Conservation (phyloP, 2,329 filamentous ascomycete genomes). For the Cercospora berteroae region DNA sequence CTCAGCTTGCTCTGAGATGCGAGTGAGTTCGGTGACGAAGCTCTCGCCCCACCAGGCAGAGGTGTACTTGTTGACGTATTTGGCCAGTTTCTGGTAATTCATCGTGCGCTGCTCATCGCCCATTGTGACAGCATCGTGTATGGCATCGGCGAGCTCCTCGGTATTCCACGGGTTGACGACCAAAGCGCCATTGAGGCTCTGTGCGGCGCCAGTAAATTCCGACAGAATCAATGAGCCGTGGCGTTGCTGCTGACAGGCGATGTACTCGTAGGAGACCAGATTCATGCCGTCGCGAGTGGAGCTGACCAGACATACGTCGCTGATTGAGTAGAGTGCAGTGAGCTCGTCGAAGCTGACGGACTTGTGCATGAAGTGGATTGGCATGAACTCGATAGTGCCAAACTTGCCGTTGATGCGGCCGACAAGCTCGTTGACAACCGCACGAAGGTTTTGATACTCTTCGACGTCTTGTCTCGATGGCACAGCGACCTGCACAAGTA, state of each 20-base stretch:
- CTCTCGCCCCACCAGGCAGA: slow-evolving; percentile 94
- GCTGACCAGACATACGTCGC: slow-evolving; percentile 87
- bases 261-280: slow-evolving; percentile 96
- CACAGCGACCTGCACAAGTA: slow-evolving; percentile 92
- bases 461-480: slow-evolving; percentile 94
- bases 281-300: slow-evolving; percentile 99
- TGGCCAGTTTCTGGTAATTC: slow-evolving; percentile 88
- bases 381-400: slow-evolving; percentile 96
- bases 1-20: slow-evolving; percentile 55
- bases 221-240: slow-evolving; percentile 94
- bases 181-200: slow-evolving; percentile 87
- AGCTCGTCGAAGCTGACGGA: slow-evolving; percentile 93
- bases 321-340: slow-evolving; percentile 86
- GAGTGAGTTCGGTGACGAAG: slow-evolving; percentile 78
- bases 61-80: slow-evolving; percentile 97
- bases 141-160: slow-evolving; percentile 86
- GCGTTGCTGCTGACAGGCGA: slow-evolving; percentile 84
- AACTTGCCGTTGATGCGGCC: slow-evolving; percentile 97
- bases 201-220: slow-evolving; percentile 93
- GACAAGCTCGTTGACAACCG: slow-evolving; percentile 94
- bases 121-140: slow-evolving; percentile 97
- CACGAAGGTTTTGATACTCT: slow-evolving; percentile 93
- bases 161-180: slow-evolving; percentile 99
- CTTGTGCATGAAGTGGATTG: slow-evolving; percentile 97
- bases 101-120: slow-evolving; percentile 78